Conservation (phyloP, 495 filamentous ascomycete genomes). For the Podospora pseudopauciseta region DNA sequence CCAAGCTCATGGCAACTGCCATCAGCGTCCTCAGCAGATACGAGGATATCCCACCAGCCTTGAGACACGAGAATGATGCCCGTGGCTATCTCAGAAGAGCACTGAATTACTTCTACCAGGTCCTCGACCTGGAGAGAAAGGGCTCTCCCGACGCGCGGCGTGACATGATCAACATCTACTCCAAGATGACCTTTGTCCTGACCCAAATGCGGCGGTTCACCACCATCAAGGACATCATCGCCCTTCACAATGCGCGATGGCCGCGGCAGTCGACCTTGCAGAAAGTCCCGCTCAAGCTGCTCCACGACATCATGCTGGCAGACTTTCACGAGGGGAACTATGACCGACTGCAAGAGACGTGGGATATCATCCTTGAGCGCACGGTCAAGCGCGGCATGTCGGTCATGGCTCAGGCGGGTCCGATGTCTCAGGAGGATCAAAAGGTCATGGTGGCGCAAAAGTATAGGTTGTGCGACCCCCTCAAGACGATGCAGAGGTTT, state of each 20-base stretch:
- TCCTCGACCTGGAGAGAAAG: slow-evolving; percentile 13
- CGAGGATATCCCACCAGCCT: slow-evolving; percentile 25
- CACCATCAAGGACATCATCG: slow-evolving; percentile 54
- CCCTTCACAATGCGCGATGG: slow-evolving; percentile 46
- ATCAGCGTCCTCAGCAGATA: slow-evolving; percentile 37
- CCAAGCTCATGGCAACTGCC: slow-evolving; percentile 31
- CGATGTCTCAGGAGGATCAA: neutral
- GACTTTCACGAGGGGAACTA: slow-evolving; percentile 54
- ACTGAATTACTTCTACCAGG: slow-evolving; percentile 26
- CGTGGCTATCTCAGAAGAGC: slow-evolving; percentile 25
- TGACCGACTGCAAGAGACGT: slow-evolving; percentile 59
- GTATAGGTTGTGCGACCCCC: slow-evolving; percentile 54
- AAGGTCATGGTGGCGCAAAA: slow-evolving; percentile 52
- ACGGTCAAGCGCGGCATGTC: slow-evolving; percentile 39
- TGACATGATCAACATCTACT: slow-evolving; percentile 52
- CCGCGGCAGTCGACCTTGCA: slow-evolving; percentile 26
- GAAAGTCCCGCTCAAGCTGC: slow-evolving; percentile 51
- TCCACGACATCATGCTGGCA: slow-evolving; percentile 63
- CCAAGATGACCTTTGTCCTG: slow-evolving; percentile 57
- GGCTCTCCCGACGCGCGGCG: slow-evolving; percentile 24
- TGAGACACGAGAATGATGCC: slow-evolving; percentile 23
- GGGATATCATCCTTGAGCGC: slow-evolving; percentile 57
- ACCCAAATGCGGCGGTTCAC: slow-evolving; percentile 53
- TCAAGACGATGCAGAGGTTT: slow-evolving; percentile 59
- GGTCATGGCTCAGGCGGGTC: neutral